Conservation (phyloP, 345 rosid genomes). For the Cardamine chenopodiifolia region DNA sequence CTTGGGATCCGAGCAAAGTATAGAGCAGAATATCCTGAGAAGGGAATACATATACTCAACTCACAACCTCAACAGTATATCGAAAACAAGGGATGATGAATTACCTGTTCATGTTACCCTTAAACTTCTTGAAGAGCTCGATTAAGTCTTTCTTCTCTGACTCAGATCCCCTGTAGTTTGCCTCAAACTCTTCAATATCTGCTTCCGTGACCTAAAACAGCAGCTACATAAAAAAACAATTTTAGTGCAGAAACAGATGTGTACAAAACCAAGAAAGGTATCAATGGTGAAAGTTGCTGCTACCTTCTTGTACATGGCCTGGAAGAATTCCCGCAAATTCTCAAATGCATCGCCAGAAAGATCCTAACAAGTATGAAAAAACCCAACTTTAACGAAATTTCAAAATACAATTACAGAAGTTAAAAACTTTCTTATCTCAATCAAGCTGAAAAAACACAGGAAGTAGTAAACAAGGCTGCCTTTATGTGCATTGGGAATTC, state of each 20-base stretch:
- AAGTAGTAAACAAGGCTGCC: background rate
- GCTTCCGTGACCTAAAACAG: conserved; percentile 70
- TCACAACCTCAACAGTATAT: background rate
- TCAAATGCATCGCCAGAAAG: conserved; percentile 76
- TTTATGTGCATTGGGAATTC: background rate
- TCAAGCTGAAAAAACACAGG: background rate
- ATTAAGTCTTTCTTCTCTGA: conserved; percentile 89
- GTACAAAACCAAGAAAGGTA: conserved; percentile 7
- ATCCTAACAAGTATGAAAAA: conserved; percentile 55
- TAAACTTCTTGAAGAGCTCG: conserved; percentile 60
- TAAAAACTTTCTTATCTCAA: background rate
- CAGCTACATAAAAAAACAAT: background rate
- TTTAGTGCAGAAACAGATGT: conserved; percentile 8
- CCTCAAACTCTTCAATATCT: conserved; percentile 86
- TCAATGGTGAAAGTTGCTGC: background rate
- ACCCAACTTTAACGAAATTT: background rate
- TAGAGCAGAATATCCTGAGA: conserved; percentile 81
- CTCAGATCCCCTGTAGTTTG: conserved; percentile 88
- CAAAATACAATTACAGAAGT: background rate
- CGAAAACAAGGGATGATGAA: conserved; percentile 10
- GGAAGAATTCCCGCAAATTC: conserved; percentile 71
- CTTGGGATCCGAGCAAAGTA: conserved; percentile 88
- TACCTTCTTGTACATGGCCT: conserved; percentile 81
- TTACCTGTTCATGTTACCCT: conserved; percentile 86
- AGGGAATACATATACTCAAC: background rate